Base-by-base conservation (phyloP, 257 asterid species). In the Nicotiana obtusifolia region DNA sequence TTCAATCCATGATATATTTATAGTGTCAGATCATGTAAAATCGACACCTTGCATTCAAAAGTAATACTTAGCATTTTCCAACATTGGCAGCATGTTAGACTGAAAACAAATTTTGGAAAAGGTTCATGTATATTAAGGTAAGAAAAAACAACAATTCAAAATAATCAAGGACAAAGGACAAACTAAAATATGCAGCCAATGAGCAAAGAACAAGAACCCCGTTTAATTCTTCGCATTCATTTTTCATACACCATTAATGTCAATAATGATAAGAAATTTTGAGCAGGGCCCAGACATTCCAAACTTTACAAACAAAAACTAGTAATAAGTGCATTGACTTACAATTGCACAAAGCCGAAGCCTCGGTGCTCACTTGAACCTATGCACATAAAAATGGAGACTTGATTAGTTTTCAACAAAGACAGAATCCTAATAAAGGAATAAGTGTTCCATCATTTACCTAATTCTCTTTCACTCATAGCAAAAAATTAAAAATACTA, bases 311-410 rank as follows among this genome's bases (percentile, higher is more conserved):
- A 4, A 2, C 37, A 5, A 44, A 30, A 59, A 33, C 61, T 41
- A 75, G n/a, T 31, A 41, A 61, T 64, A 52, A 26, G 44, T 7
- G 44, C 61, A 75, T 15, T 19, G 20, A 86, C 98, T 89, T 90
- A 94, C 99, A 93, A 96, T 73, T 96, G 98, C 78, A 96, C 99
- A 87, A 91, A 94, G 82, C 98, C 98, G 87, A 90, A 92, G 65
- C 98, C 98, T 15, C 95, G 89, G 88, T 96, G 99, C 82, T 92
- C 98, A 24, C 82, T 86, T 14, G 98, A 86, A 47, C 99, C 98
- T 96, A 69, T 37, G 68, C 69, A 62, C 57, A 61, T 7, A 30
- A 33, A 11, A 64, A 66, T 20, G 59, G 19, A 22, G 30, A 33
- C 56, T 24, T 54, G 64, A 19, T 37, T 69, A 22, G 37, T 44